Evolutionary conservation across 768 basidiomycete genomes (phyloP).

Genomic region (Leccinellum rugosiceps): DNA sequence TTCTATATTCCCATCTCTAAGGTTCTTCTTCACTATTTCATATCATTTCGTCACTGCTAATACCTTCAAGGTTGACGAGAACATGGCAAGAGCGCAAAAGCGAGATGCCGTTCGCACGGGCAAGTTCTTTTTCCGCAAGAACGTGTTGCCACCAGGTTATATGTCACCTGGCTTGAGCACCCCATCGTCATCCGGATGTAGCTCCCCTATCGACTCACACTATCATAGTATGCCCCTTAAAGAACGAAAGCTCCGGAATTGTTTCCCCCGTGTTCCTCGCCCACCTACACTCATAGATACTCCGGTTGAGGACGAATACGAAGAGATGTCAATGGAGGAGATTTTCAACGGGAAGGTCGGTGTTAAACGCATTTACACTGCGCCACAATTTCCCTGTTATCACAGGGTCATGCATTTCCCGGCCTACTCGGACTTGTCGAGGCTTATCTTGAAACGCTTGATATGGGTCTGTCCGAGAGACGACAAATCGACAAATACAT

Average conservation of each 20-base stretch:
- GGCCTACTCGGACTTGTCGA: constrained; percentile 80
- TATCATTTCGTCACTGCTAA: not conserved
- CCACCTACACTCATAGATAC: constrained; percentile 52
- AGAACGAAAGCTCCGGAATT: constrained; percentile 67
- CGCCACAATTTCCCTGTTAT: constrained; percentile 1
- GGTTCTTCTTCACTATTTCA: constrained; percentile 37
- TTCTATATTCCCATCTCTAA: constrained; percentile 98
- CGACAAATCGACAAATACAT: constrained; percentile 72
- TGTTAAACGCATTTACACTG: constrained; percentile 2
- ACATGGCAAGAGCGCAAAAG: constrained; percentile 88
- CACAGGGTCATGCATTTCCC: constrained; percentile 62
- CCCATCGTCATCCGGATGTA: constrained; percentile 42
- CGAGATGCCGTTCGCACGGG: constrained; percentile 71
- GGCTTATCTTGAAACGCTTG: constrained; percentile 83
- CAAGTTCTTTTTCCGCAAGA: constrained; percentile 89
- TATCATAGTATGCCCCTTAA: constrained; percentile 43
- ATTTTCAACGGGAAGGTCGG: constrained; percentile 91
- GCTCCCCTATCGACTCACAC: constrained; percentile 34
- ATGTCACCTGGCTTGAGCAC: constrained; percentile 37
- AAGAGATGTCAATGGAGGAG: constrained; percentile 88
- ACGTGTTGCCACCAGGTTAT: constrained; percentile 62
- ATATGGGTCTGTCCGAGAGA: constrained; percentile 60
- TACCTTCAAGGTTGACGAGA: constrained; percentile 81
- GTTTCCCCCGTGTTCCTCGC: constrained; percentile 51
- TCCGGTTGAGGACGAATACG: constrained; percentile 78